Conservation (phyloP, 305 asterid genomes). For the Fraxinus nigra region DNA sequence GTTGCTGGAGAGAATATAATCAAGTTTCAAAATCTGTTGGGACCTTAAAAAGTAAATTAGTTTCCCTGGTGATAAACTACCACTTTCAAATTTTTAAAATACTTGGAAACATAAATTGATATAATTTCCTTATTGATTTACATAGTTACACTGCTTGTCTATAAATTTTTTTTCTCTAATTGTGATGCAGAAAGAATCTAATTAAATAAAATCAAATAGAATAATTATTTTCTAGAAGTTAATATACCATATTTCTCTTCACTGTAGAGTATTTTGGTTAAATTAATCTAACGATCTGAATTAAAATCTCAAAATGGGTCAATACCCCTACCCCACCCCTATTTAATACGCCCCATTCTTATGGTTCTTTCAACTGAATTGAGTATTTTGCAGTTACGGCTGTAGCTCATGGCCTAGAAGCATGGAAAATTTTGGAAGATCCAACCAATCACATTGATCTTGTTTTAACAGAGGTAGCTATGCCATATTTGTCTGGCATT, state of each 20-base stretch:
- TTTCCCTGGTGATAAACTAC: not conserved
- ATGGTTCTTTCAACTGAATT: not conserved
- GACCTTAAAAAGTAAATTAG: not conserved
- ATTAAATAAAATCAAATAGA: not conserved
- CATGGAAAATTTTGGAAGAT: slow-evolving; percentile 83
- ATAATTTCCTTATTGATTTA: not conserved
- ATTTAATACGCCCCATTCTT: not conserved
- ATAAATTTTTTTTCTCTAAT: not conserved
- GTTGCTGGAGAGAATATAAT: not conserved
- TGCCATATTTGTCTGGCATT: slow-evolving; percentile 80
- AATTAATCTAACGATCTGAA: not conserved
- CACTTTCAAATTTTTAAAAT: not conserved
- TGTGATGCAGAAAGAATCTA: not conserved
- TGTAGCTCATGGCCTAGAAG: slow-evolving; percentile 81
- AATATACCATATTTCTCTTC: not conserved
- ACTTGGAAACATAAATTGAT: not conserved
- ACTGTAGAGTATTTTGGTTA: not conserved
- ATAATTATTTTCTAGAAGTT: not conserved
- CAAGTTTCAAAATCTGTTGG: not conserved
- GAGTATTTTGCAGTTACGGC: slow-evolving; percentile 49
- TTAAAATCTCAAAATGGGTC: not conserved
- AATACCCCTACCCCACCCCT: not conserved
- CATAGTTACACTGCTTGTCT: not conserved
- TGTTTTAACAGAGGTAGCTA: slow-evolving; percentile 79
- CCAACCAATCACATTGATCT: slow-evolving; percentile 67